Evolutionary conservation across 2,329 filamentous ascomycete genomes (phyloP), one percentile per base, ranked within the genome.

Genomic region (Cytospora piceicola): DNA sequence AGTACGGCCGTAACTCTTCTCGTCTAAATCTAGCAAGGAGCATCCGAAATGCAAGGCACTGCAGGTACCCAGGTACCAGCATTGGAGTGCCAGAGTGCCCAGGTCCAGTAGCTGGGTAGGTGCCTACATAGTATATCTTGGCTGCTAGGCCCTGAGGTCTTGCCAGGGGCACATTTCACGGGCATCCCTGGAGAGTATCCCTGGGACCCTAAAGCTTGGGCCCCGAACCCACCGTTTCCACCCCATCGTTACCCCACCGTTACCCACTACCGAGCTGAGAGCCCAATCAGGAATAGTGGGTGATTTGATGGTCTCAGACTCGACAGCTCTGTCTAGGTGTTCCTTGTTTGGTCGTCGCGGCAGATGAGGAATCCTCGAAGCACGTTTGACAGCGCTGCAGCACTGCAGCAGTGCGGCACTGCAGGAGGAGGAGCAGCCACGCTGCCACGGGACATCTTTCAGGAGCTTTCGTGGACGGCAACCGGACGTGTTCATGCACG

Each of bases 401-500:
- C 39, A 29, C 27, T 29, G 27, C 32, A 34, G 32, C 4, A 34
- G 32, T 34, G 32, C 32, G 32, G 39, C 39, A 42, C 39, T 42
- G 39, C 39, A 49, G 9, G 46, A 49, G 46, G 46, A 49, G 46
- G n/a, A 12, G 46, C 9, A 7, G 36, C 39, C 39, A 42, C 46
- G 46, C 17, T 36, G 11, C 12, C 34, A 36, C 34, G 34, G 34
- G 32, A 34, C 32, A 34, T 34, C 32, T 29, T 29, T 34, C 32
- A 34, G 32, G 32, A 34, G 32, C 32, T 34, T 34, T 12, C 32
- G 32, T 34, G 32, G 32, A 34, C 32, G 32, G 11, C 32, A 15
- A 36, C 34, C 49, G 61, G 61, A 27, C 61, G 53, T 39, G 61
- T 63, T 63, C 61, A 57, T 63, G 61, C 53, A 63, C 61, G 53